A percentile compares a stretch with the other conserved stretches of the same genome.
Conservation (phyloP, 176 grass and related monocot genomes). For the Carex parvula region DNA sequence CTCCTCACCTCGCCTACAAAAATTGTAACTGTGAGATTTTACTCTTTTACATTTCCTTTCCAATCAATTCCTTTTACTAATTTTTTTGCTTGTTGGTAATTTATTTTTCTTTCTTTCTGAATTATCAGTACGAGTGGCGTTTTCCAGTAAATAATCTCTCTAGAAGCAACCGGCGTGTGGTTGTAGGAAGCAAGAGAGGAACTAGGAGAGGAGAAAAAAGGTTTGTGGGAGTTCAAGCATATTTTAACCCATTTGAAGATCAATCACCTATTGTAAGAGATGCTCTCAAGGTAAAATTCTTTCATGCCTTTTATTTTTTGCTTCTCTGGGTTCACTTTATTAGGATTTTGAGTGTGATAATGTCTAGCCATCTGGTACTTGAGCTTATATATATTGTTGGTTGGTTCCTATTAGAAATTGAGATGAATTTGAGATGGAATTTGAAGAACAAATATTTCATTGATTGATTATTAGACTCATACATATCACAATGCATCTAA, state of each 20-base stretch:
- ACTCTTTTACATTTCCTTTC: not conserved
- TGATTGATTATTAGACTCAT: too few relatives aligned
- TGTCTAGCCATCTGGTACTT: not conserved
- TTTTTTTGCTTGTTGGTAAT: not conserved
- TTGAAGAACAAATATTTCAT: too few relatives aligned
- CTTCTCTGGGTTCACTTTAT: not conserved
- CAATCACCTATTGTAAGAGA: slow-evolving; percentile 65
- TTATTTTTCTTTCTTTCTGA: slow-evolving; percentile 5
- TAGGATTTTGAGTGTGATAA: not conserved
- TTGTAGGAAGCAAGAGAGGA: not conserved
- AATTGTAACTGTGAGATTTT: slow-evolving; percentile 4
- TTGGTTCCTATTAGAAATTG: not conserved
- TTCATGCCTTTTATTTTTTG: not conserved
- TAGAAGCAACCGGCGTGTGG: not conserved
- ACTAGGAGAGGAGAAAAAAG: slow-evolving; percentile 1
- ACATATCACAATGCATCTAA: too few relatives aligned
- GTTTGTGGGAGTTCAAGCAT: slow-evolving; percentile 34
- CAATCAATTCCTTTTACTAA: not conserved
- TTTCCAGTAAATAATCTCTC: not conserved
- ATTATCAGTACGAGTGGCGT: slow-evolving; percentile 19
- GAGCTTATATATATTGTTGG: not conserved
- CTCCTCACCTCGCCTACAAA: slow-evolving; percentile 13
- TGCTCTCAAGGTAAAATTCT: slow-evolving; percentile 61
- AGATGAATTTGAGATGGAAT: too few relatives aligned
- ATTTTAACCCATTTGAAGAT: slow-evolving; percentile 67